phyloP scores from a whole-genome alignment of 345 rosid species.

The Hirschfeldia incana region DNA sequence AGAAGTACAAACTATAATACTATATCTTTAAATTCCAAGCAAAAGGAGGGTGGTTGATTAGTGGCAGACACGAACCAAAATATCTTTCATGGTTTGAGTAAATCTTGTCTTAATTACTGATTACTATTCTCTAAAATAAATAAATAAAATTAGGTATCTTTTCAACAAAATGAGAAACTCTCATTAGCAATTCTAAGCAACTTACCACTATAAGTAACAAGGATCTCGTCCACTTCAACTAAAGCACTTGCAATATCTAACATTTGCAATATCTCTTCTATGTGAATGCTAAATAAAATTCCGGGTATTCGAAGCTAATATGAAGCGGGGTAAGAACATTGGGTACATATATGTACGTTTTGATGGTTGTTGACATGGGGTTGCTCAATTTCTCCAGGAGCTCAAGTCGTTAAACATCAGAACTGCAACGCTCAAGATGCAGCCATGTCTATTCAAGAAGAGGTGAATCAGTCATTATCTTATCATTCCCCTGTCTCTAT shows the following conservation, averaged over 20 bases:
- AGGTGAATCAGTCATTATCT: constrained; percentile 44
- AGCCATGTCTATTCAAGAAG: constrained; percentile 63
- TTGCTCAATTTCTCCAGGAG: no score
- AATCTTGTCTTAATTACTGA: constrained; percentile 16
- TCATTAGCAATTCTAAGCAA: background rate
- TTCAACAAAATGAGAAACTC: background rate
- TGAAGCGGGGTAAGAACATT: constrained; percentile 44
- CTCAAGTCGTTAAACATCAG: constrained; percentile 45
- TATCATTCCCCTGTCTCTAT: background rate
- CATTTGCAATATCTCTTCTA: background rate
- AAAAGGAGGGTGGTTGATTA: background rate
- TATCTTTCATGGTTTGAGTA: background rate
- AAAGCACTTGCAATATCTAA: background rate
- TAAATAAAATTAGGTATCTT: background rate
- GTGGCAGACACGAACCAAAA: constrained; percentile 37
- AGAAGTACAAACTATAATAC: background rate
- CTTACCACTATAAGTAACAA: background rate
- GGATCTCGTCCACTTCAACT: no score
- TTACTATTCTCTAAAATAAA: background rate
- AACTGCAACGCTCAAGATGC: constrained; percentile 67
- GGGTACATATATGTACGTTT: no score
- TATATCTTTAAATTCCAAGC: background rate
- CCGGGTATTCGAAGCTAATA: constrained; percentile 34
- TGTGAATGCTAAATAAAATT: constrained; percentile 31
- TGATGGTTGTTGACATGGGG: no score